These are phyloP conservation scores for Melaleuca alternifolia DNA, from an alignment of 345 rosid species.

Conservation along the genomic window DNA sequence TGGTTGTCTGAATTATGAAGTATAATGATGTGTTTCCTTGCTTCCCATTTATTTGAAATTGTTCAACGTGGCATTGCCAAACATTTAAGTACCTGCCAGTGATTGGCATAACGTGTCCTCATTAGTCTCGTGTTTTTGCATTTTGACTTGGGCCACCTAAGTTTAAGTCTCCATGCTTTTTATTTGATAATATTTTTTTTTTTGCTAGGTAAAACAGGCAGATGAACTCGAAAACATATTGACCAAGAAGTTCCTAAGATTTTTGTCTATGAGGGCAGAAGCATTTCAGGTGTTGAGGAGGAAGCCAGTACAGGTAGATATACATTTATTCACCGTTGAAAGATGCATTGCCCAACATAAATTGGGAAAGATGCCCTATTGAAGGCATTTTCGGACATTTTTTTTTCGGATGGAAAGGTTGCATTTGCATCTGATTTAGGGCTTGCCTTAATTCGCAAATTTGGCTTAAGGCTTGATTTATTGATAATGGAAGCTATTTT, in stretches of 20 bases:
- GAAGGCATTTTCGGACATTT: background rate
- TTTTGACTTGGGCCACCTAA: background rate
- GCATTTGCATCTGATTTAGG: background rate
- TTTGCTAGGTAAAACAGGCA: constrained; percentile 73
- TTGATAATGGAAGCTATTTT: constrained; percentile 1
- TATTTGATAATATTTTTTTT: background rate
- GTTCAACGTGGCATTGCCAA: background rate
- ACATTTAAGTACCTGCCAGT: background rate
- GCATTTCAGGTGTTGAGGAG: constrained; percentile 95
- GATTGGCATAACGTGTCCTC: background rate
- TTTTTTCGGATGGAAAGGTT: background rate
- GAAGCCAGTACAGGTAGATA: constrained; percentile 80
- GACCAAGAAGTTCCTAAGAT: constrained; percentile 83
- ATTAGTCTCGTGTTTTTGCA: background rate
- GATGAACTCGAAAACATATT: constrained; percentile 97
- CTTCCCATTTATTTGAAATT: background rate
- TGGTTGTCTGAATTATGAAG: background rate
- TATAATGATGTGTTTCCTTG: background rate
- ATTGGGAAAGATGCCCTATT: background rate
- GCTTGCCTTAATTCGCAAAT: background rate
- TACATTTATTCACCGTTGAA: background rate
- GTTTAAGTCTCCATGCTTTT: background rate
- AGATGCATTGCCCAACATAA: background rate
- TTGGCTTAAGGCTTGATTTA: background rate
- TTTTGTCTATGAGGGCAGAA: constrained; percentile 99